Percentiles rank a stretch among this genome's conserved stretches.
Evolutionary conservation across 305 asterid genomes (phyloP).

Genomic region (Ajuga reptans): DNA sequence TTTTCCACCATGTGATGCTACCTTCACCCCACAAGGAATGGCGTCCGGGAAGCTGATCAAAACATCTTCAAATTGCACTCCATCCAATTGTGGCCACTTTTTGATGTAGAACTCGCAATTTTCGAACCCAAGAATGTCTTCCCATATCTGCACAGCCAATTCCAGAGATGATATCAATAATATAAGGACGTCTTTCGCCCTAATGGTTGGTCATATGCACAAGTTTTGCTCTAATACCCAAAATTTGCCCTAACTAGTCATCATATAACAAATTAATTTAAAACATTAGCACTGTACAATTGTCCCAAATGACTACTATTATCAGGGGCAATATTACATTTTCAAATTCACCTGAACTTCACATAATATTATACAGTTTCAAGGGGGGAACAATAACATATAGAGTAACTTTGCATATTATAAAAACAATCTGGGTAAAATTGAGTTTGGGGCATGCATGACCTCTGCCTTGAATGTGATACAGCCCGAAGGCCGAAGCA

Average conservation of each 20-base stretch:
- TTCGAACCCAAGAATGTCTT: conserved; percentile 91
- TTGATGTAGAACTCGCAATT: conserved; percentile 86
- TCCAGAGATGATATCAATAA: conserved; percentile 15
- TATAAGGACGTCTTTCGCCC: background rate
- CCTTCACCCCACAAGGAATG: conserved; percentile 88
- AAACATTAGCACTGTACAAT: background rate
- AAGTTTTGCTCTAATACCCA: background rate
- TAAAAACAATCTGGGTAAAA: no score
- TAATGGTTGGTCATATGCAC: background rate
- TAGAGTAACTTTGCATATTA: no score
- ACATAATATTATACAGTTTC: no score
- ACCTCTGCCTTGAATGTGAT: background rate
- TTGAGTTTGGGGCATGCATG: no score
- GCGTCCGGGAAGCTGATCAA: conserved; percentile 84
- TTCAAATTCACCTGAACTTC: no score
- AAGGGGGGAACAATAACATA: no score
- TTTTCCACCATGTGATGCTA: conserved; percentile 72
- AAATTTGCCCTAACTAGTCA: background rate
- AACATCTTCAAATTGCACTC: conserved; percentile 81
- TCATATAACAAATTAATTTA: no score
- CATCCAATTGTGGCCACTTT: conserved; percentile 78
- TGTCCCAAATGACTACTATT: background rate
- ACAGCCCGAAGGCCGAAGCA: conserved; percentile 13
- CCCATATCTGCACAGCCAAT: conserved; percentile 68
- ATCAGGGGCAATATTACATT: no score